Base-by-base conservation (phyloP, 768 basidiomycete species). In the Hirschioporus abietinus region DNA sequence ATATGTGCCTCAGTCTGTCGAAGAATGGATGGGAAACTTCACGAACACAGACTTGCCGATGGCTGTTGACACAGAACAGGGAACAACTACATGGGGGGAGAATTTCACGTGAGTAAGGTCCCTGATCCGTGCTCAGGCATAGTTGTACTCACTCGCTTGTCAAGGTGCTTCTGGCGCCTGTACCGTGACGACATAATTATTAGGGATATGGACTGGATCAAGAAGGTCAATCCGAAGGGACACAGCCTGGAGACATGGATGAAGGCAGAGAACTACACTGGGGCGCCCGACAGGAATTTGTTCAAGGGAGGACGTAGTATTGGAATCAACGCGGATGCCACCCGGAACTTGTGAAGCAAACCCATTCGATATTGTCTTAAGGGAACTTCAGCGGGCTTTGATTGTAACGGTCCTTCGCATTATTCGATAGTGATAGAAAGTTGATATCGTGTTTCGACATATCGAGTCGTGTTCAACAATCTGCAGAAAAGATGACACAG, bases 151-250 rank as follows among this genome's bases (percentile, higher is more conserved):
- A 61, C 60, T 25, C 18, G 9, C 15, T 18, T 34, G 3, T 24
- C 5, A 25, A 61, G 60, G 25, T 77, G 75, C 2, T 83, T 78
- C 72, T 84, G 80, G 80, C 73, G 74, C 18, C 65, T 78, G 63
- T 84, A 75, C 74, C 71, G 80, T 30, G 83, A 85, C 64, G 78
- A 79, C 68, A 70, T 83, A 30, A 71, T 84, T 58, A 75, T 72
- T 68, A 73, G 79, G 69, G 79, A 84, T 66, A 78, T 81, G 76
- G 77, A 78, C 7, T 83, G 81, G 80, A 75, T 83, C 27, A 70
- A 77, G 63, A 74, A 71, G 15, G 71, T 81, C 20, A 75, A 83
- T 71, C 80, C 82, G 0, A 68, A 69, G 10, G 71, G 72, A 4
- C 68, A 77, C 61, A 77, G 75, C 0, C 69, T 82, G 23, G 80